Base-by-base conservation (phyloP, 192 early-diverging fungal genomes). In the Jimgerdemannia lactiflua region DNA sequence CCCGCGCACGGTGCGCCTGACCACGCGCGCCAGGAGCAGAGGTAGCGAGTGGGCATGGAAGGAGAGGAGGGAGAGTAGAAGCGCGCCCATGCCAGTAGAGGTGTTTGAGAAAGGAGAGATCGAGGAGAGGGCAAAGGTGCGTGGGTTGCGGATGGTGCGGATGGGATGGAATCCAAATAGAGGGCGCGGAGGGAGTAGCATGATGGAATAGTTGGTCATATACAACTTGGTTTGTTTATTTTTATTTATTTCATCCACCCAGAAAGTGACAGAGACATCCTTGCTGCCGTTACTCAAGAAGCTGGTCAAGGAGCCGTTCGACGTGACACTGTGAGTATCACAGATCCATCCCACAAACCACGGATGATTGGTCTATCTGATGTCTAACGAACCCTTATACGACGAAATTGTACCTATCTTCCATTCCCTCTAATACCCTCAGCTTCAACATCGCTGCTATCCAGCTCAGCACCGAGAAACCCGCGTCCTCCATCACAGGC, bases 71-170 rank as follows among this genome's bases (percentile, higher is more conserved):
- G 68, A 72, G 29, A 81, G 69, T 20, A 67, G 71, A 17, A 75
- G 76, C 20, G 42, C 42, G 0, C 72, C 70, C 3, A 74, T 78
- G 79, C 79, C 79, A 4, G 79, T 81, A 17, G 76, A 81, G 20
- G 49, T 78, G 7, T 78, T 72, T 69, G 78, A 82, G 10, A 20
- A n/a, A 3, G 40, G 7, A 18, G 40, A 75, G 64, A 69, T 75
- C 40, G 43, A 68, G 17, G 67, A 69, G 7, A 65, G 74, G 59
- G 74, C 74, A 0, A 17, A 42, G 3, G 66, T 68, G 40, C 6
- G 67, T 20, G 29, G 29, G 29, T 29, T 29, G 29, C 29, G 1
- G 29, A 1, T 29, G 29, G 29, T 29, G 29, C 29, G 29, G 29
- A 29, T 29, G 29, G 29, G 1, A 29, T 29, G 29, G 29, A 29